Base-by-base conservation (phyloP, 2,329 filamentous ascomycete genomes). In the Magnaporthales sp. region DNA sequence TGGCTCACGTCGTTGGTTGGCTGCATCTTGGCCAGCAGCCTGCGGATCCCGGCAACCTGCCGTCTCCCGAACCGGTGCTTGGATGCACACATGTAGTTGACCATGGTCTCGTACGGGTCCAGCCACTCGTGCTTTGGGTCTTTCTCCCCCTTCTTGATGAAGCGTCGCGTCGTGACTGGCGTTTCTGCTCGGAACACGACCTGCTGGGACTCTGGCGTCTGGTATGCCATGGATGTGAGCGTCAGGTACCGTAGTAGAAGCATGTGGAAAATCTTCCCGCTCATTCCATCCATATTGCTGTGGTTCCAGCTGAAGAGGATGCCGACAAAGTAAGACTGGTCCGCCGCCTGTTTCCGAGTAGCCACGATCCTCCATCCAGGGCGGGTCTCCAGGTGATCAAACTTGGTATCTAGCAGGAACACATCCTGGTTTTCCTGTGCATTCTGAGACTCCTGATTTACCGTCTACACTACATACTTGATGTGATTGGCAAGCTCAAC, bases 11-110 rank as follows among this genome's bases (percentile, higher is more conserved):
- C 32, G 19, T 9, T 11, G 30, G 31, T 24, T 1, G 11, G 19
- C 62, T 27, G n/a, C 62, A 22, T 26, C 15, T 5, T 19, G 38
- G 15, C 4, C 38, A 29, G 24, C 56, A 26, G 56, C 24, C 56
- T 26, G 56, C 56, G 56, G 56, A 61, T 61, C 56, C 26, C 27
- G 56, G 24, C 27, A 1, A 61, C 56, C 56, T 29, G 56, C 24
- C 27, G 24, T 11, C 24, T 26, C 56, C 56, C 56, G 56, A 26
- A 29, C 8, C 10, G 27, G 56, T 61, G 56, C 69, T 67, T 1
- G 80, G 15, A 76, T 10, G 58, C 65, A 13, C 64, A 64, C n/a
- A 83, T 75, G 31, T 80, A 75, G 54, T 77, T 77, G 24, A 79
- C 77, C 65, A 84, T 75, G 1, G 71, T 68, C 19, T 73, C 68